These are phyloP conservation scores for Alternaria postmessia DNA, from an alignment of 2,329 filamentous ascomycete genomes.

Conservation along the genomic window DNA sequence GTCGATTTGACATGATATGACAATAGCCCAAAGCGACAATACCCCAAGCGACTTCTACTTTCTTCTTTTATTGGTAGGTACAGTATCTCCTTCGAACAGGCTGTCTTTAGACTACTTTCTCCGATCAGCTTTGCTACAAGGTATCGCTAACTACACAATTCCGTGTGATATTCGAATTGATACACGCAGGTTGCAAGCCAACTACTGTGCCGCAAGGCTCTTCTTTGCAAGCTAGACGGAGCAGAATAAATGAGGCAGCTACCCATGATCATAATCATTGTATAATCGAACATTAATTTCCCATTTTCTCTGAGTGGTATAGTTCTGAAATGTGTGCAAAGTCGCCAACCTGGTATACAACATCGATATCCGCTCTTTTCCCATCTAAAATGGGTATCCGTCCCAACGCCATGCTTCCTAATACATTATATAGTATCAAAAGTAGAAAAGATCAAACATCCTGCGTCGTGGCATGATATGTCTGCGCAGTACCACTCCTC, in stretches of 20 bases:
- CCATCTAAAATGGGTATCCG: background rate
- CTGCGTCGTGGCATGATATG: background rate
- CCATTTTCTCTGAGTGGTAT: background rate
- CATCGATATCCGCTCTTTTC: background rate
- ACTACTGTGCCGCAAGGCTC: background rate
- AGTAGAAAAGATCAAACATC: background rate
- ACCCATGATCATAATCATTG: background rate
- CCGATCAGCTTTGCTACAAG: background rate
- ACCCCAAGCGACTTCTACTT: constrained; percentile 16
- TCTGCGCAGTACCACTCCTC: background rate
- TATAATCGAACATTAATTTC: background rate
- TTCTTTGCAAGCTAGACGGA: background rate
- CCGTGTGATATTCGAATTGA: background rate
- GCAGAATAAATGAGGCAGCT: background rate
- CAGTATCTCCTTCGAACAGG: background rate
- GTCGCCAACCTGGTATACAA: background rate
- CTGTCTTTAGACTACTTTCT: background rate
- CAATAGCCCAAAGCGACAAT: constrained; percentile 28
- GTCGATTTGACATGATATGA: constrained; percentile 17
- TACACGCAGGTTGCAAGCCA: background rate
- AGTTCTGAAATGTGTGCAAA: background rate
- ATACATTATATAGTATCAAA: background rate
- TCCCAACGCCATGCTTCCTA: constrained; percentile 1
- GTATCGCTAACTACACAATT: background rate
- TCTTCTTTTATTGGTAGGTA: constrained; percentile 4